Conservation (phyloP, 1,139 yeast genomes). For the Debaryomyces coudertii region DNA sequence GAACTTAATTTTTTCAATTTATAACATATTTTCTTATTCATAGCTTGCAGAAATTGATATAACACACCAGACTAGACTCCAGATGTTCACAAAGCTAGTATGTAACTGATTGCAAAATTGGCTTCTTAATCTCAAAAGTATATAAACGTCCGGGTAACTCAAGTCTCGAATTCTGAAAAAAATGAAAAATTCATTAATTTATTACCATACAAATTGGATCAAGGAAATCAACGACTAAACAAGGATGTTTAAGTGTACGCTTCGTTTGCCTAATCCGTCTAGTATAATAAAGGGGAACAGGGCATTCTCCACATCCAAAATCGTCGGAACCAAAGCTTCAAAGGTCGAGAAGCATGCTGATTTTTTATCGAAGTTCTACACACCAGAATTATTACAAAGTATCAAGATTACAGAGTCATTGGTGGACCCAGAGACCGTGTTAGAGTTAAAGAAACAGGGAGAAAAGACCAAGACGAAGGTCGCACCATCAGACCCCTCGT, state of each 20-base stretch:
- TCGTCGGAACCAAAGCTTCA: conserved; percentile 8
- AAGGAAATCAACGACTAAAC: neutral
- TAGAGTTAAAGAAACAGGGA: conserved; percentile 38
- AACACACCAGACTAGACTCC: too few species aligned
- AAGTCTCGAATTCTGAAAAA: conserved; percentile 6
- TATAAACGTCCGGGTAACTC: conserved; percentile 9
- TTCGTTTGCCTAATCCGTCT: conserved; percentile 5
- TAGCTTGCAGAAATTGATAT: too few species aligned
- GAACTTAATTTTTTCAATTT: neutral
- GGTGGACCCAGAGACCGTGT: conserved; percentile 62
- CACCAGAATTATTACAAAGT: conserved; percentile 76
- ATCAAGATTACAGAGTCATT: conserved; percentile 78
- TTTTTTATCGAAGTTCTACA: conserved; percentile 68
- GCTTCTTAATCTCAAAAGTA: neutral
- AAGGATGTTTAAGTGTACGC: conserved; percentile 8
- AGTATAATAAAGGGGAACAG: conserved; percentile 7
- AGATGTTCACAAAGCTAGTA: too few species aligned
- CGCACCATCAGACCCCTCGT: conserved; percentile 29
- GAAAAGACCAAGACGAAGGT: conserved; percentile 34
- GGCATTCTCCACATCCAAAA: conserved; percentile 9
- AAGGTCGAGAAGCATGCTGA: conserved; percentile 53
- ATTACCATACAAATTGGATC: neutral
- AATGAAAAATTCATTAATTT: conserved; percentile 10
- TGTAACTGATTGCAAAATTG: neutral
- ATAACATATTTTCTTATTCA: neutral